A percentile compares a stretch with the other conserved stretches of the same genome.
These are phyloP conservation scores for Phyllosticta paracitricarpa DNA, from an alignment of 2,329 filamentous ascomycete species.

Conservation along the genomic window DNA sequence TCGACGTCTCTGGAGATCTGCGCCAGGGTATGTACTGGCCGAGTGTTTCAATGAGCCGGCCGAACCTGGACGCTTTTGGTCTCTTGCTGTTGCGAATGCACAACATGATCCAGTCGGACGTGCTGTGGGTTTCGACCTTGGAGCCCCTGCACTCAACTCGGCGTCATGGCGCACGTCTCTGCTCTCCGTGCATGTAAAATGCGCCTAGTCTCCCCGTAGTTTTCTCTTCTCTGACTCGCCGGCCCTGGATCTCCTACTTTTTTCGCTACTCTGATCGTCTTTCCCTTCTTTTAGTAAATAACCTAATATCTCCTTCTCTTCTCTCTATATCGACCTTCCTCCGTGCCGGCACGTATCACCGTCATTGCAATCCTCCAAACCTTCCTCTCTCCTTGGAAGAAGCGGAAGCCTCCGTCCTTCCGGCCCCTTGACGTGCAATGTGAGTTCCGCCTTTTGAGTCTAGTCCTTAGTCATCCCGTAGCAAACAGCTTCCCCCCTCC, in stretches of 20 bases:
- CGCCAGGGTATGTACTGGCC: background rate
- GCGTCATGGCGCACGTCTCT: background rate
- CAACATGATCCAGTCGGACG: background rate
- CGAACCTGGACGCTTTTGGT: background rate
- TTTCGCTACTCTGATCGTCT: background rate
- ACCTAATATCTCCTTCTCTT: background rate
- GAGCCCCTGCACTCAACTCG: background rate
- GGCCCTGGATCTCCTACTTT: background rate
- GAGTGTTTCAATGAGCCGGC: background rate
- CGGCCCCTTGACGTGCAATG: background rate
- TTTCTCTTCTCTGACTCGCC: background rate
- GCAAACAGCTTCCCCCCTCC: background rate
- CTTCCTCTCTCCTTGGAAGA: background rate
- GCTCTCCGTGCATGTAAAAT: background rate
- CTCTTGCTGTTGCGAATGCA: background rate
- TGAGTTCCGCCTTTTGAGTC: background rate
- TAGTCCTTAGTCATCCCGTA: background rate
- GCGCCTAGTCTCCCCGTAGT: background rate
- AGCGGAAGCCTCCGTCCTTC: background rate
- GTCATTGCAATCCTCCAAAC: background rate
- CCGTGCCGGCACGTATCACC: background rate
- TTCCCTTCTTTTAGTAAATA: background rate
- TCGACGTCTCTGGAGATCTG: background rate
- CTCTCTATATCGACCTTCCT: background rate
- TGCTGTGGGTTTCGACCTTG: background rate